Conservation (phyloP, 371 early-diverging fungal species). For the Lichtheimia corymbifera region DNA sequence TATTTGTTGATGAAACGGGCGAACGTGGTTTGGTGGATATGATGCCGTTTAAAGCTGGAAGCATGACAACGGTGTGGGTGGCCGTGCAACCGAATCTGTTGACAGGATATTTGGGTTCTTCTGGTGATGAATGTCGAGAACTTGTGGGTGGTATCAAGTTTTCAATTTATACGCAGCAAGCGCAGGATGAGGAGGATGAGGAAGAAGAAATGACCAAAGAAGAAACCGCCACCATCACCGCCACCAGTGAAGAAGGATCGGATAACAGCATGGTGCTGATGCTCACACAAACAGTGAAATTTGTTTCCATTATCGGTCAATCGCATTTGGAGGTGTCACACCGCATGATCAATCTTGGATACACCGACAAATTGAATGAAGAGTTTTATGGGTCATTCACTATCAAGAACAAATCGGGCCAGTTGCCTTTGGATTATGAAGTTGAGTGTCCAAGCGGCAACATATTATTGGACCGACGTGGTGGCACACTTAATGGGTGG, state of each 20-base stretch:
- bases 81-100: slow-evolving; percentile 80
- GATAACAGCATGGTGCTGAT: slow-evolving; percentile 35
- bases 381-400: slow-evolving; percentile 65
- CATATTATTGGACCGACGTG: slow-evolving; percentile 58
- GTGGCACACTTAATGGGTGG: slow-evolving; percentile 65
- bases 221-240: neutral
- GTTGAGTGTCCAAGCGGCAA: slow-evolving; percentile 61
- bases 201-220: slow-evolving; percentile 1
- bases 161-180: slow-evolving; percentile 58
- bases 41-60: slow-evolving; percentile 55
- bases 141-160: slow-evolving; percentile 86
- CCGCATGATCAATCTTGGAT: slow-evolving; percentile 56
- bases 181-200: slow-evolving; percentile 14
- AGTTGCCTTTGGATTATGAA: slow-evolving; percentile 65
- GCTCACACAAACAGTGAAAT: slow-evolving; percentile 76
- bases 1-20: slow-evolving; percentile 72
- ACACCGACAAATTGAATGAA: slow-evolving; percentile 51
- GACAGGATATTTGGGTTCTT: slow-evolving; percentile 44
- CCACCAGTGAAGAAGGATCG: slow-evolving; percentile 2
- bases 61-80: slow-evolving; percentile 70
- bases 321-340: slow-evolving; percentile 74
- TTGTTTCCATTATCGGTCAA: slow-evolving; percentile 80
- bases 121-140: slow-evolving; percentile 65
- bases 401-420: slow-evolving; percentile 63
- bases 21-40: slow-evolving; percentile 63